Percentiles rank a stretch among this genome's conserved stretches.
These are phyloP conservation scores for Flaveria trinervia DNA, from an alignment of 129 eudicot species.

Conservation along the genomic window DNA sequence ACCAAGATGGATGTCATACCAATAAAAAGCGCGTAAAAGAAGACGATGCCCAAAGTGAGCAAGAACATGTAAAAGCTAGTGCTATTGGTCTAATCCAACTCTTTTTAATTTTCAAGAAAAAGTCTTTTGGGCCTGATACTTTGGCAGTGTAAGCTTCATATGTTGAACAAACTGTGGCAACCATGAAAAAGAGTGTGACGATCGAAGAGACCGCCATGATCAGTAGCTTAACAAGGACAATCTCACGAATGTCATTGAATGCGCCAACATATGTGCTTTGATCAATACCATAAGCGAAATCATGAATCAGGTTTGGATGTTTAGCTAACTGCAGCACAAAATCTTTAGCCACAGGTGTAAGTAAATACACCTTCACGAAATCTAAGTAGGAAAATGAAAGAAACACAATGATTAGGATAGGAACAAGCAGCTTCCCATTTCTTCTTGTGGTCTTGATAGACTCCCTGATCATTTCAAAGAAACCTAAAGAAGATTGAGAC, in stretches of 20 bases:
- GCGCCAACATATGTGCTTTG: not conserved
- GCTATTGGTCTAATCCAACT: constrained; percentile 36
- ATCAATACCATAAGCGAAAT: not conserved
- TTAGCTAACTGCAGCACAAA: constrained; percentile 1
- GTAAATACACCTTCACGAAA: constrained; percentile 8
- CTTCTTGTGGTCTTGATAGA: constrained; percentile 33
- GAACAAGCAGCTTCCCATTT: constrained; percentile 30
- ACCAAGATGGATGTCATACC: constrained; percentile 16
- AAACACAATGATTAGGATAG: constrained; percentile 40
- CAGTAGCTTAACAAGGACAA: constrained; percentile 27
- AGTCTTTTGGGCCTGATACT: constrained; percentile 36
- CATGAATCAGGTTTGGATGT: constrained; percentile 23
- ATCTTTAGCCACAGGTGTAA: constrained; percentile 3
- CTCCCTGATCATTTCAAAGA: constrained; percentile 40
- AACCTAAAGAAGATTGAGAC: constrained; percentile 34
- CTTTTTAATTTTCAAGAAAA: constrained; percentile 14
- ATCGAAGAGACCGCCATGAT: constrained; percentile 20
- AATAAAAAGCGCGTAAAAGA: constrained; percentile 23
- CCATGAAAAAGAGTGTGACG: constrained; percentile 31
- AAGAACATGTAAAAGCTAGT: constrained; percentile 38
- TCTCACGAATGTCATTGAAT: constrained; percentile 16
- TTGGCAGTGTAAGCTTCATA: constrained; percentile 43
- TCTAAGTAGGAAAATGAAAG: constrained; percentile 33
- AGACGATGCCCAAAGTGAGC: constrained; percentile 28
- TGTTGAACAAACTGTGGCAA: constrained; percentile 28